phyloP scores from a whole-genome alignment of 768 basidiomycete genomes.

The Dentipellis fragilis region DNA sequence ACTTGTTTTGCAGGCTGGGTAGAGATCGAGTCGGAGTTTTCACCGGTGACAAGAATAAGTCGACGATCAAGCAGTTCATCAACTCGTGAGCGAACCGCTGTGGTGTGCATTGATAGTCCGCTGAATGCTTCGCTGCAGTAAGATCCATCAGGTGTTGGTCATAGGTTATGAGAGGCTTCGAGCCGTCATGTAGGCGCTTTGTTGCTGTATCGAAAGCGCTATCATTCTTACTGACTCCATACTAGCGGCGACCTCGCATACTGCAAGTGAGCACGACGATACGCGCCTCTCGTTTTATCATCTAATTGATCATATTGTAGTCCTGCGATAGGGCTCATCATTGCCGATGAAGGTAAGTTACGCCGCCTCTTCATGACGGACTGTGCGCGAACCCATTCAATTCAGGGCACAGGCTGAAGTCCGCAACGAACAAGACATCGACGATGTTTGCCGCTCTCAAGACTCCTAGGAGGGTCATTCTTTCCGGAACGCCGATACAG shows the following conservation, averaged over 20 bases:
- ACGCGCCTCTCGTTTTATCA: background rate
- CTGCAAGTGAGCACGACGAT: constrained; percentile 43
- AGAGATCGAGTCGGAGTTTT: constrained; percentile 47
- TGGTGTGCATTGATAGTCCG: background rate
- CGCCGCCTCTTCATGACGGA: background rate
- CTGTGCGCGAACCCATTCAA: background rate
- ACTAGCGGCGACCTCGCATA: constrained; percentile 44
- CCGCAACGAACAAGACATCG: constrained; percentile 83
- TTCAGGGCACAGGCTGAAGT: constrained; percentile 84
- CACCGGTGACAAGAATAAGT: constrained; percentile 48
- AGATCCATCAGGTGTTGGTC: constrained; percentile 75
- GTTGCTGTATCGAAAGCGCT: background rate
- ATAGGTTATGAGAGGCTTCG: constrained; percentile 92
- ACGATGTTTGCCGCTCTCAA: constrained; percentile 73
- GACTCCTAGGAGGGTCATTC: constrained; percentile 72
- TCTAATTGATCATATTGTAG: constrained; percentile 25
- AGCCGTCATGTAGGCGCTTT: constrained; percentile 53
- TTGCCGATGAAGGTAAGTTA: constrained; percentile 84
- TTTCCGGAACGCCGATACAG: constrained; percentile 96
- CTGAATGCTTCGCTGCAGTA: constrained; percentile 28
- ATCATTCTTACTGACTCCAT: background rate
- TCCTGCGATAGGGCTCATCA: constrained; percentile 85
- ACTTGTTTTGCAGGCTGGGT: constrained; percentile 32
- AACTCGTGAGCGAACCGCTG: constrained; percentile 44
- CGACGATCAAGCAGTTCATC: constrained; percentile 56